Evolutionary conservation across 2,329 filamentous ascomycete genomes (phyloP), one percentile per base, ranked within the genome.

Genomic region (Diaporthe destruens): DNA sequence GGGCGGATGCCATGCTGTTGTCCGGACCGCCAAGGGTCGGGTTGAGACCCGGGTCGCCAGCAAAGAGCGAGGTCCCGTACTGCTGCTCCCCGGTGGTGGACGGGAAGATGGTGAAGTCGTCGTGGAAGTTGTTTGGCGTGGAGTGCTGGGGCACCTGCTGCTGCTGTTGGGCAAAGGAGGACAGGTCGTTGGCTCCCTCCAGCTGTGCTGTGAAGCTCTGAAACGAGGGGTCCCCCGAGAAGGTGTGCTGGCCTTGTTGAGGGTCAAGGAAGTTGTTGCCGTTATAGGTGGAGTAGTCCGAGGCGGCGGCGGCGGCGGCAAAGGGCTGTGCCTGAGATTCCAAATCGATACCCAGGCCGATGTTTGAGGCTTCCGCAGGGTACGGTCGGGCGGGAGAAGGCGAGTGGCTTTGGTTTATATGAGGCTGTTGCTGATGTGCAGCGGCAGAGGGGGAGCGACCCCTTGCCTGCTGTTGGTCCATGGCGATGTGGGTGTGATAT

Each of bases 401-500:
- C 51, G 73, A 74, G 81, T 90, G 90, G 76, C 85, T 88, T 81
- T 90, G 89, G 81, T 88, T 92, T 91, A 93, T 92, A 91, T 90
- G 87, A 84, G 85, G 81, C 32, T 59, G 71, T 80, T 82, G 83
- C 79, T 88, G 86, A 77, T 87, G 87, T 79, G 88, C 86, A 75
- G 86, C 86, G 79, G 85, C 85, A 78, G 91, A 91, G 76, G 87
- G 88, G 77, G 90, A 92, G 79, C 90, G 89, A 80, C 89, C 89
- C 80, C 88, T 85, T 77, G 79, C 77, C 78, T 82, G 79, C 75
- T 87, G 86, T 81, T 86, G 84, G 83, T 89, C 87, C 87, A 89
- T 88, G 78, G 77, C 79, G 78, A 75, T 77, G 76, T 71, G 77
- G 75, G 55, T 53, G 76, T 82, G 79, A 70, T 67, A 69, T 67